A percentile compares a stretch with the other conserved stretches of the same genome.
Conservation (phyloP, 2,329 filamentous ascomycete genomes). For the Endoconidiophora laricicola region DNA sequence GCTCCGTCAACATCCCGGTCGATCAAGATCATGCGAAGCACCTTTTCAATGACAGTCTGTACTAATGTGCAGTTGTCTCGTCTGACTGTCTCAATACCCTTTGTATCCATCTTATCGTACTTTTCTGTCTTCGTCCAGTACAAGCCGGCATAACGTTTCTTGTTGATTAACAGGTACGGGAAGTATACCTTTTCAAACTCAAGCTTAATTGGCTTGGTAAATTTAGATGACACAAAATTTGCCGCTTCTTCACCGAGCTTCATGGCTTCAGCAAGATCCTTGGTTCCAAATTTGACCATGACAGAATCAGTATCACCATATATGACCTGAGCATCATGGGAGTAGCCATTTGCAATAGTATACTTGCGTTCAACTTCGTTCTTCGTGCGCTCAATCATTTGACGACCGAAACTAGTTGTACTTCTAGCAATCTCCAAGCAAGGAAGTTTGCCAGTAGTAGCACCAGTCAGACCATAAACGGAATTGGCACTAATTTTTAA, state of each 20-base stretch:
- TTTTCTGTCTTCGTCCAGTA: constrained; percentile 93
- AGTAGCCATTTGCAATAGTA: constrained; percentile 85
- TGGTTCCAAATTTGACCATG: constrained; percentile 97
- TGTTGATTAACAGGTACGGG: constrained; percentile 96
- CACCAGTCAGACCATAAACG: constrained; percentile 93
- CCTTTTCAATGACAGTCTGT: constrained; percentile 94
- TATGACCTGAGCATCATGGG: constrained; percentile 87
- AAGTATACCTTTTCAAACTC: constrained; percentile 99
- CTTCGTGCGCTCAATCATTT: constrained; percentile 98
- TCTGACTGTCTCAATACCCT: constrained; percentile 95
- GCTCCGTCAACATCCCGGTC: constrained; percentile 80
- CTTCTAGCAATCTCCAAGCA: constrained; percentile 92
- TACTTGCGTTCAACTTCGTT: constrained; percentile 85
- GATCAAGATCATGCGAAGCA: constrained; percentile 86
- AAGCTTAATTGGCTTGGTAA: constrained; percentile 91
- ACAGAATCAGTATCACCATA: constrained; percentile 99
- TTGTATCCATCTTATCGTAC: constrained; percentile 99
- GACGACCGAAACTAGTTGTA: constrained; percentile 88
- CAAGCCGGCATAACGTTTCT: constrained; percentile 95
- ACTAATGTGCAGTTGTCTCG: constrained; percentile 92
- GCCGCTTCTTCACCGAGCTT: constrained; percentile 88
- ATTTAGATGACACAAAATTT: constrained; percentile 74
- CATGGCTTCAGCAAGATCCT: constrained; percentile 78
- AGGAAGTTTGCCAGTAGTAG: constrained; percentile 86
- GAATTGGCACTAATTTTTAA: constrained; percentile 95